Evolutionary conservation across 2,329 filamentous ascomycete genomes (phyloP).

Genomic region (Malbranchea cinnamomea): DNA sequence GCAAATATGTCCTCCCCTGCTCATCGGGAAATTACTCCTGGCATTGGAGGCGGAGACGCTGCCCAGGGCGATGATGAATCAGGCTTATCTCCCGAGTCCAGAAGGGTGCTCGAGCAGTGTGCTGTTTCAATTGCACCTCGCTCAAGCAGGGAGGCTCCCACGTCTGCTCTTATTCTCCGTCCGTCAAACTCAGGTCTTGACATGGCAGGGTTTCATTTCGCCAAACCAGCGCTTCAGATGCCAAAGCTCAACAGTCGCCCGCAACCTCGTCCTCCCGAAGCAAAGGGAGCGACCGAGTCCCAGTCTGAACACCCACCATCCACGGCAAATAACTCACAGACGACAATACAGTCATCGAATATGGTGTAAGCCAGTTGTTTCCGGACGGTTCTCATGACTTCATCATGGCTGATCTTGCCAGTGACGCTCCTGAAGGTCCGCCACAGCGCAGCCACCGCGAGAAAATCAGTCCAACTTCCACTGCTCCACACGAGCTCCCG

Average conservation of each 20-base stretch:
- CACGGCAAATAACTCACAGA: background rate
- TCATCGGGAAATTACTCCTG: too few relatives aligned
- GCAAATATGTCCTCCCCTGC: too few relatives aligned
- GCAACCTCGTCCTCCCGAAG: conserved; percentile 2
- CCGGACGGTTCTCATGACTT: too few relatives aligned
- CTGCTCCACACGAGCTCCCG: too few relatives aligned
- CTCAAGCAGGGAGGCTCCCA: conserved; percentile 6
- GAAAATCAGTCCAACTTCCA: too few relatives aligned
- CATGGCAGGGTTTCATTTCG: conserved; percentile 18
- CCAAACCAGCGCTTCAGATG: conserved; percentile 16
- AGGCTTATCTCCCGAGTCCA: conserved; percentile 10
- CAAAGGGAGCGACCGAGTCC: too few relatives aligned
- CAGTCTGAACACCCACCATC: background rate
- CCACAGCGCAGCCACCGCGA: too few relatives aligned
- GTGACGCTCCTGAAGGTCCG: too few relatives aligned
- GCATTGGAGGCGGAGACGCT: conserved; percentile 1
- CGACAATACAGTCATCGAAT: background rate
- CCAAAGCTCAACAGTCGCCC: conserved; percentile 7
- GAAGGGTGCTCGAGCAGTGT: conserved; percentile 11
- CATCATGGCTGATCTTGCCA: too few relatives aligned
- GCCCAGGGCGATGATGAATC: conserved; percentile 6
- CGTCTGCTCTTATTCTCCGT: conserved; percentile 18
- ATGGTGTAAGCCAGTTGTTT: background rate
- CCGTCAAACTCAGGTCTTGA: conserved; percentile 19
- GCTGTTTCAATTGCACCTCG: conserved; percentile 7